Base-by-base conservation (phyloP, 805 yeast genomes). In the Lipomyces starkeyi region DNA sequence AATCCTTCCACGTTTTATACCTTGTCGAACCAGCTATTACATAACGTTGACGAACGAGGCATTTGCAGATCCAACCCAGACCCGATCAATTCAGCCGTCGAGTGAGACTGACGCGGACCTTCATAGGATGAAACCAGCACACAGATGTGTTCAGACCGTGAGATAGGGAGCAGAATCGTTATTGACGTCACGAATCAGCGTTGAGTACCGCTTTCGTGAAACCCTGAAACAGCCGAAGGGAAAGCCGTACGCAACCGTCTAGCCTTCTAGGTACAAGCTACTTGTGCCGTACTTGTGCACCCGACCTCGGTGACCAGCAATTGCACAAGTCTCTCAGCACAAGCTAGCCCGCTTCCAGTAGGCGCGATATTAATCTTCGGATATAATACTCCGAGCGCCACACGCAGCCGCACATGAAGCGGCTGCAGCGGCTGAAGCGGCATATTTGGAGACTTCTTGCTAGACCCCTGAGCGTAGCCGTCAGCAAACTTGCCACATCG, bases 71-170 rank as follows among this genome's bases (percentile, higher is more conserved):
- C 47, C 47, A 40, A 40, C 47, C n/a, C n/a, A 40, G n/a, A 17
- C n/a, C 47, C 47, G 47, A 40, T 40, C 47, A 40, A 40, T 40
- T 40, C 47, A 40, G 47, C 47, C 47, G 47, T 40, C 47, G 47
- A 13, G 47, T 40, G 47, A 40, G n/a, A 11, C 47, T 40, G 47
- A 40, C n/a, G 47, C 47, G 47, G 47, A 40, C 47, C n/a, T 40
- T 40, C 14, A 13, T 40, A 40, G n/a, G 47, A 40, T 40, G 47
- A 40, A 40, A 40, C 47, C 47, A 3, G n/a, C 17, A 40, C n/a
- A 13, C 47, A 40, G 47, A 40, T 40, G 47, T 17, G 47, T 40
- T 40, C 47, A 40, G n/a, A 17, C n/a, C n/a, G 47, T 40, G 47
- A 40, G 47, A 40, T 40, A 40, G 47, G n/a, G 47, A 40, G 47